Percentiles rank a stretch among this genome's conserved stretches.
phyloP scores from a whole-genome alignment of 2,329 filamentous ascomycete genomes.

The Ophiostoma ips region DNA sequence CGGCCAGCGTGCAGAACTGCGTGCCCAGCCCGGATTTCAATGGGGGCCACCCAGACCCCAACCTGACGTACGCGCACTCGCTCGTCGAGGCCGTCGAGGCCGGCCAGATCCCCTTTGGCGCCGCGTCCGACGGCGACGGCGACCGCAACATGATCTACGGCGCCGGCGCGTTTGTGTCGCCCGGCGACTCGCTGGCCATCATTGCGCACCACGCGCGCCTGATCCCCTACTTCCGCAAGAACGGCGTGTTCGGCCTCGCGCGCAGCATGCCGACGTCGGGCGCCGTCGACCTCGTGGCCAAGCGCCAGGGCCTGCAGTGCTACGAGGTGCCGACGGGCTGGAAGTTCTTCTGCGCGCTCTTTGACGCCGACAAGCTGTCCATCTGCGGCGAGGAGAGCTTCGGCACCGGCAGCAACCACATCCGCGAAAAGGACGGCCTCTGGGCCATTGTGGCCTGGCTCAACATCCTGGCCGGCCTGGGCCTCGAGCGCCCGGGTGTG shows the following conservation, averaged over 20 bases:
- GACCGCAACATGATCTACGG: slow-evolving; percentile 99
- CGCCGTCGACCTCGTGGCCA: slow-evolving; percentile 88
- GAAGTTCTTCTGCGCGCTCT: slow-evolving; percentile 98
- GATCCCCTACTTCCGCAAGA: slow-evolving; percentile 97
- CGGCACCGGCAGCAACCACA: slow-evolving; percentile 95
- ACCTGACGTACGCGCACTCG: slow-evolving; percentile 91
- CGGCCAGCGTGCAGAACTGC: slow-evolving; percentile 71
- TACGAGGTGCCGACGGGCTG: slow-evolving; percentile 98
- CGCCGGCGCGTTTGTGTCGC: slow-evolving; percentile 88
- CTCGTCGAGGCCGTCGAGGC: slow-evolving; percentile 89
- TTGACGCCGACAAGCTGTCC: slow-evolving; percentile 88
- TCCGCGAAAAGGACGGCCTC: slow-evolving; percentile 95
- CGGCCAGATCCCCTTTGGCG: slow-evolving; percentile 85
- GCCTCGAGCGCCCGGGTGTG: slow-evolving; percentile 62
- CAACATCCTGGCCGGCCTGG: slow-evolving; percentile 93
- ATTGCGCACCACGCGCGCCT: slow-evolving; percentile 93
- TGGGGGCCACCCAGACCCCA: slow-evolving; percentile 93
- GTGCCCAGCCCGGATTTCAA: slow-evolving; percentile 87
- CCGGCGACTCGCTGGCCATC: slow-evolving; percentile 92
- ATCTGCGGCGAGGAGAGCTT: slow-evolving; percentile 99
- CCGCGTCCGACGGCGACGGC: slow-evolving; percentile 90
- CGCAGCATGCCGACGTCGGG: slow-evolving; percentile 96
- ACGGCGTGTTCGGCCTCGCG: slow-evolving; percentile 88
- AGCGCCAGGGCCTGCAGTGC: slow-evolving; percentile 78
- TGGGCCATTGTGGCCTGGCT: slow-evolving; percentile 97